Percentiles rank a stretch among this genome's conserved stretches.
These are phyloP conservation scores for Aeschynomene evenia DNA, from an alignment of 306 rosid species.

Conservation along the genomic window DNA sequence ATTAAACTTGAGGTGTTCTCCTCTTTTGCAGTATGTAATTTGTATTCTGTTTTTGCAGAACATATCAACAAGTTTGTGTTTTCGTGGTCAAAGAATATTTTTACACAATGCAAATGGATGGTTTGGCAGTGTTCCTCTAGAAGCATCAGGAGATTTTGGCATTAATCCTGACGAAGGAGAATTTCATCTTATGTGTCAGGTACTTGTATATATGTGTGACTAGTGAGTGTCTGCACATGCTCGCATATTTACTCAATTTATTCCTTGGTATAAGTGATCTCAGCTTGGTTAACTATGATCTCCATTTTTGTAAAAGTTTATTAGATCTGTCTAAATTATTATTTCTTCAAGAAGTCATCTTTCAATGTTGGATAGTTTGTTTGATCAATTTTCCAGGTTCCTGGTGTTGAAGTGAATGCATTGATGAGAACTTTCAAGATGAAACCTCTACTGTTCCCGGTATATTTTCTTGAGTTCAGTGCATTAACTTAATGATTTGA, in stretches of 20 bases:
- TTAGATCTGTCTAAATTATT: background rate
- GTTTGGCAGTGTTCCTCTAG: constrained; percentile 89
- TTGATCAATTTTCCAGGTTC: constrained; percentile 64
- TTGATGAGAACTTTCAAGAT: constrained; percentile 92
- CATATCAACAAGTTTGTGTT: constrained; percentile 67
- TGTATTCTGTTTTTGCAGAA: constrained; percentile 57
- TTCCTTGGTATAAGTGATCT: background rate
- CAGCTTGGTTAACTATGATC: constrained; percentile 1
- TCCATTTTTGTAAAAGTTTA: background rate
- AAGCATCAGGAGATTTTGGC: constrained; percentile 97
- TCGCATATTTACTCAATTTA: background rate
- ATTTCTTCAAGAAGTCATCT: constrained; percentile 5
- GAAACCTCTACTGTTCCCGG: constrained; percentile 84
- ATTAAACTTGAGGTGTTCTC: constrained; percentile 6
- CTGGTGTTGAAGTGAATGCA: constrained; percentile 85
- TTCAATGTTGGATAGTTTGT: constrained; percentile 11
- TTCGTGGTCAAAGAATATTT: constrained; percentile 91
- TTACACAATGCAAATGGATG: constrained; percentile 88
- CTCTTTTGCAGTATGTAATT: constrained; percentile 5
- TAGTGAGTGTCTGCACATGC: background rate
- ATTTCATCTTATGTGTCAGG: constrained; percentile 96
- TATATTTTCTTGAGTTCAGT: constrained; percentile 40
- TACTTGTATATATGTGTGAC: constrained; percentile 17
- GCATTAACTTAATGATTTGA: background rate
- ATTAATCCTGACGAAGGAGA: constrained; percentile 96